phyloP scores from a whole-genome alignment of 805 yeast genomes.

The Candida montana region DNA sequence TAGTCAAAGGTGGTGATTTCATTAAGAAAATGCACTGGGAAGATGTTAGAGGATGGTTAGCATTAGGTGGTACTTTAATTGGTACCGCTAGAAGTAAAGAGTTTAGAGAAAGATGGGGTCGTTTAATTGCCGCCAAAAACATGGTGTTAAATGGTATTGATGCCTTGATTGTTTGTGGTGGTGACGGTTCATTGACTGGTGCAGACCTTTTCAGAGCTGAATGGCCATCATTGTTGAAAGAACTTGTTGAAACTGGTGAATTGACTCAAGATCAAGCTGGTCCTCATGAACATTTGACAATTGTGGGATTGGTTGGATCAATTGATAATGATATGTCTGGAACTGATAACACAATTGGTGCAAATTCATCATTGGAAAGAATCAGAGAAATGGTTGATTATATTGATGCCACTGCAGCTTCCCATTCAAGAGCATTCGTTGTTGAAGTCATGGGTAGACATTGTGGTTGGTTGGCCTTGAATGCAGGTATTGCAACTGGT shows the following conservation, averaged over 20 bases:
- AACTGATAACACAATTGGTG: slow-evolving; percentile 82
- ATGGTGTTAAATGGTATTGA: slow-evolving; percentile 69
- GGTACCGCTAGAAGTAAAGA: slow-evolving; percentile 79
- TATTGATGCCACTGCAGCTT: slow-evolving; percentile 78
- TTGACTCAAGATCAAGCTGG: slow-evolving; percentile 43
- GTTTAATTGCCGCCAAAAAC: slow-evolving; percentile 58
- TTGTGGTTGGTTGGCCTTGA: slow-evolving; percentile 82
- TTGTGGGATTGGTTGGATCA: slow-evolving; percentile 77
- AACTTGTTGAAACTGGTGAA: slow-evolving; percentile 41
- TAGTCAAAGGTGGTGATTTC: slow-evolving; percentile 77
- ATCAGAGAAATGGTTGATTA: slow-evolving; percentile 73
- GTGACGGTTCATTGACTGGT: slow-evolving; percentile 80
- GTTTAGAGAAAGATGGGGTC: slow-evolving; percentile 61
- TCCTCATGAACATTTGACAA: slow-evolving; percentile 52
- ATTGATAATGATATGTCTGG: slow-evolving; percentile 81
- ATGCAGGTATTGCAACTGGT: slow-evolving; percentile 76
- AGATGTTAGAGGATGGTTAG: slow-evolving; percentile 90
- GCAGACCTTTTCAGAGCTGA: slow-evolving; percentile 73
- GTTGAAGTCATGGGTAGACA: slow-evolving; percentile 88
- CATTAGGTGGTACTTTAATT: slow-evolving; percentile 90
- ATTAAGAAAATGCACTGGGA: slow-evolving; percentile 84
- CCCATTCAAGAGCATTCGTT: slow-evolving; percentile 79
- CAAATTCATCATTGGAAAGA: slow-evolving; percentile 70
- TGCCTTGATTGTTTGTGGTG: slow-evolving; percentile 76
- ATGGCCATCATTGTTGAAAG: slow-evolving; percentile 68